Evolutionary conservation across 192 early-diverging fungal genomes (phyloP).

Genomic region (Coemansia sp.): DNA sequence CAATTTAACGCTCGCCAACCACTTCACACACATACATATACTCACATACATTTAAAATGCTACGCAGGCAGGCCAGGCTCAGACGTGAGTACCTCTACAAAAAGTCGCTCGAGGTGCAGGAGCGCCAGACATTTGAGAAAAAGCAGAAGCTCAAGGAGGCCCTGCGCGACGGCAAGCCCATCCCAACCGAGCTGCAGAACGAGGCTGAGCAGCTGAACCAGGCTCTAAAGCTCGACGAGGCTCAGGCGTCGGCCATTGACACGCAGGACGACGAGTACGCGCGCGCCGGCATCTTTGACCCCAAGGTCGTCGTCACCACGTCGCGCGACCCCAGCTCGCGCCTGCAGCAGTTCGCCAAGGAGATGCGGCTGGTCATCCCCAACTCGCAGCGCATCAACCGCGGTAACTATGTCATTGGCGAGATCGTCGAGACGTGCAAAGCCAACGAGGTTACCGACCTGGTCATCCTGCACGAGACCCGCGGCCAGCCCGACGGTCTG

Average conservation of each 20-base stretch:
- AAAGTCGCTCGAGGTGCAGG: conserved; percentile 93
- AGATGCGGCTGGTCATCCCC: conserved; percentile 93
- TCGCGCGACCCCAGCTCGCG: conserved; percentile 91
- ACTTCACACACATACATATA: too few relatives aligned
- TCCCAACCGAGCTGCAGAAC: conserved; percentile 83
- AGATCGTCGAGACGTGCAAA: conserved; percentile 94
- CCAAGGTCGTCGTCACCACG: conserved; percentile 96
- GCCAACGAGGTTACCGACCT: conserved; percentile 93
- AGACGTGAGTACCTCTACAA: conserved; percentile 95
- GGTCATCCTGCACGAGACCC: conserved; percentile 92
- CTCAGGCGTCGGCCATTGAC: conserved; percentile 64
- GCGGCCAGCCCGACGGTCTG: conserved; percentile 96
- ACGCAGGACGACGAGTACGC: conserved; percentile 99
- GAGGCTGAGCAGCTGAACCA: conserved; percentile 72
- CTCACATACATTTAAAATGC: not conserved
- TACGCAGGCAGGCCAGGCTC: conserved; percentile 82
- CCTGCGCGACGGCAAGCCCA: conserved; percentile 80
- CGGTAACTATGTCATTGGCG: conserved; percentile 92
- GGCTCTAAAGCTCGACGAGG: conserved; percentile 87
- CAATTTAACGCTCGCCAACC: too few relatives aligned
- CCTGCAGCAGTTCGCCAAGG: conserved; percentile 95
- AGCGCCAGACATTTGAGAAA: conserved; percentile 85
- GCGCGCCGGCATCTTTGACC: conserved; percentile 86
- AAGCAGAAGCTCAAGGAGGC: conserved; percentile 94
- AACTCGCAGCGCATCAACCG: conserved; percentile 98